Percentiles rank a stretch among this genome's conserved stretches.
phyloP scores from a whole-genome alignment of 352 stramenopile genomes.

The Globisporangium splendens region DNA sequence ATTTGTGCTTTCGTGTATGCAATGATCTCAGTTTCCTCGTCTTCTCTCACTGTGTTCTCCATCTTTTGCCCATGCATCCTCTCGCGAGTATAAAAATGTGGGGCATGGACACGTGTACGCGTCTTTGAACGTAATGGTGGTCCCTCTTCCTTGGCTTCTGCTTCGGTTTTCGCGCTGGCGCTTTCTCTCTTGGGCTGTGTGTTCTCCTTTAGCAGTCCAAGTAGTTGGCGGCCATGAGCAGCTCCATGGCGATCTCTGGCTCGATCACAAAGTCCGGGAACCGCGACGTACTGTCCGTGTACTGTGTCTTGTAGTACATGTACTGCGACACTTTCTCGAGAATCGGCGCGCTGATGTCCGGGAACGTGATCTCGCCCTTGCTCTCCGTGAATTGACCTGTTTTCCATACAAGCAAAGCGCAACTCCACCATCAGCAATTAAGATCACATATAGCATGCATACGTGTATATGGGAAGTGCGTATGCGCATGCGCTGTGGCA shows the following conservation, averaged over 20 bases:
- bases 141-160: too few species aligned
- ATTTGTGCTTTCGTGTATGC: too few species aligned
- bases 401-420: not conserved
- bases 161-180: too few species aligned
- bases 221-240: slow-evolving; percentile 98
- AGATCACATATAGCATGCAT: not conserved
- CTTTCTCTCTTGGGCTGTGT: too few species aligned
- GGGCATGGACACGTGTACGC: too few species aligned
- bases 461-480: slow-evolving; percentile 10
- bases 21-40: too few species aligned
- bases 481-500: too few species aligned
- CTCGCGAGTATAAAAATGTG: too few species aligned
- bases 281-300: slow-evolving; percentile 91
- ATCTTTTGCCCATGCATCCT: too few species aligned
- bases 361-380: slow-evolving; percentile 96
- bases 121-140: too few species aligned
- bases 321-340: slow-evolving; percentile 98
- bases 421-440: too few species aligned
- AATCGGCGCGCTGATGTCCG: slow-evolving; percentile 94
- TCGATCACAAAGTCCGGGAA: slow-evolving; percentile 99
- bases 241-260: slow-evolving; percentile 95
- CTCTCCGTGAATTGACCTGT: slow-evolving; percentile 90
- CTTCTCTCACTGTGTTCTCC: too few species aligned
- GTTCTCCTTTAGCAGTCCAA: slow-evolving; percentile 82
- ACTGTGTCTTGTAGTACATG: slow-evolving; percentile 98